Evolutionary conservation across 768 basidiomycete genomes (phyloP), one percentile per base, ranked within the genome.

Genomic region (Hypholoma sublateritium): DNA sequence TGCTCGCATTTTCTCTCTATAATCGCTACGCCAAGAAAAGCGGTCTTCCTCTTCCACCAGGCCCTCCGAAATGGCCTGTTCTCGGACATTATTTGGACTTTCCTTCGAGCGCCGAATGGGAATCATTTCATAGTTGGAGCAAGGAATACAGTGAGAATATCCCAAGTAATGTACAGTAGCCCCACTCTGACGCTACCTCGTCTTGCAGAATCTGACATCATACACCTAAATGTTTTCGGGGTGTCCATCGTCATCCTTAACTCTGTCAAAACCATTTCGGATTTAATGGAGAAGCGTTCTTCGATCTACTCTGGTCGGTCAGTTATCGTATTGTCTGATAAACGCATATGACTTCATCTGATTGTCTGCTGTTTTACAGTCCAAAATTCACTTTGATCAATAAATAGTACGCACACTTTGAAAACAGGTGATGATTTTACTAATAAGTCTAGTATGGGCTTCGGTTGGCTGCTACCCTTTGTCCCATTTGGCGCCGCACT

Each of bases 1-100:
- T 42, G 28, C 19, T 53, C 4, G 13, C 34, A 11, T 9, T 21
- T 1, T 45, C 1, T 21, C 11, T 53, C 19, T 19, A 22, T n/a
- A 21, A 9, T 17, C 14, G 19, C 1, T 35, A 11, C 12, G 25
- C 6, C 3, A 48, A 56, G 47, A 48, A 44, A 22, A 61, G 70
- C 28, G 65, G 58, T 28, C 53, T 74, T 16, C 67, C 67, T 19
- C 64, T 74, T 2, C 80, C 78, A 16, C 71, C 73, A 8, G 75
- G 80, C 12, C 80, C 80, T 6, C 72, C 67, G 46, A 72, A 72
- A 25, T 62, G 76, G 12, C 80, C 79, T 3, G 41, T 81, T 9
- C 21, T 81, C 24, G 80, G 78, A 4, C 80, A 80, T 57, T 57
- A 78, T 11, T 63, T 76, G 4, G 71, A 77, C 43, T 72, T 80